phyloP scores from a whole-genome alignment of 257 asterid genomes.

The Paraleonurus japonicus region DNA sequence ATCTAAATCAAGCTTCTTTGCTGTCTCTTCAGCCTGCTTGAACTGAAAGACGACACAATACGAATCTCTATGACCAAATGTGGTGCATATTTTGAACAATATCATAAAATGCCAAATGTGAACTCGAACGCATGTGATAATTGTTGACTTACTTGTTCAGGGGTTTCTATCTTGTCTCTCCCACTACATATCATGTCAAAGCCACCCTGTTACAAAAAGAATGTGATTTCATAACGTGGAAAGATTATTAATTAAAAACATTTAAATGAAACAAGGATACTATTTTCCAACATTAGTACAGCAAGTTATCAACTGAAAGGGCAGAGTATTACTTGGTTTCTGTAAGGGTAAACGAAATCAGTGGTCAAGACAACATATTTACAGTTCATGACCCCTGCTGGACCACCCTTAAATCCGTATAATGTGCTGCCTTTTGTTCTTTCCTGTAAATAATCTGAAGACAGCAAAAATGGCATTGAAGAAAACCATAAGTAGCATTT shows the following conservation, averaged over 20 bases:
- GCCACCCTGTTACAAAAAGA: slow-evolving; percentile 55
- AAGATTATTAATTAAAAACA: too few species aligned
- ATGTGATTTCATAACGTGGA: too few species aligned
- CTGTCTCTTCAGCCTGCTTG: slow-evolving; percentile 78
- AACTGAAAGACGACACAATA: slow-evolving; percentile 40
- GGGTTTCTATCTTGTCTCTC: slow-evolving; percentile 87
- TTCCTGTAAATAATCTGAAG: slow-evolving; percentile 64
- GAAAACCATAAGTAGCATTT: not conserved
- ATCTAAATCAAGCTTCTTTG: slow-evolving; percentile 66
- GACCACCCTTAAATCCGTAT: slow-evolving; percentile 84
- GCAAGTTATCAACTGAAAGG: not conserved
- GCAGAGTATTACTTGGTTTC: slow-evolving; percentile 53
- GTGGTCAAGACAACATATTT: slow-evolving; percentile 57
- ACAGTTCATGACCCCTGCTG: slow-evolving; percentile 78
- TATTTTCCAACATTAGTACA: not conserved
- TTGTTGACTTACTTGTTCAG: slow-evolving; percentile 61
- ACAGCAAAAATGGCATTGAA: not conserved
- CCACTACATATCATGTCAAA: slow-evolving; percentile 86
- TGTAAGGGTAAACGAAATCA: slow-evolving; percentile 59
- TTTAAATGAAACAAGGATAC: too few species aligned
- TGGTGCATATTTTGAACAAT: not conserved
- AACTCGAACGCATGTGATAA: not conserved
- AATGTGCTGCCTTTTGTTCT: slow-evolving; percentile 65
- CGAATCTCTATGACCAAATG: not conserved
- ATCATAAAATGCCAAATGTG: not conserved